Conservation (phyloP, 129 eudicot species). For the Helichrysum umbraculigerum region DNA sequence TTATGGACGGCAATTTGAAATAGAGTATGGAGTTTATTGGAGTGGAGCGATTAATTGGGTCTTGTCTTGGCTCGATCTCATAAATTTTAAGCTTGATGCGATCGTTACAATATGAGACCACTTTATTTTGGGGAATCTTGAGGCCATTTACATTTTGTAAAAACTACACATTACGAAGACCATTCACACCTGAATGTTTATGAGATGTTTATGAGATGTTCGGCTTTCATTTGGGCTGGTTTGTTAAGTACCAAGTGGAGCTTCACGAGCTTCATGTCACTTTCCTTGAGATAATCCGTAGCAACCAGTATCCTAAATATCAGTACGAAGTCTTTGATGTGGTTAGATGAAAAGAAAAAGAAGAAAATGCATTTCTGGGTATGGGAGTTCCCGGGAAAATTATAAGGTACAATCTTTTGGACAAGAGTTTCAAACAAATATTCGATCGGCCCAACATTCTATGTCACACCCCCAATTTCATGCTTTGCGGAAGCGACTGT, state of each 20-base stretch:
- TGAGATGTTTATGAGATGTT: slow-evolving; percentile 28
- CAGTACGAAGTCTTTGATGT: slow-evolving; percentile 12
- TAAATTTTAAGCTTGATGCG: slow-evolving; percentile 17
- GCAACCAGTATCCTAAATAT: background rate
- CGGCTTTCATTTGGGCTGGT: slow-evolving; percentile 23
- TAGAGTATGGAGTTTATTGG: too few species aligned
- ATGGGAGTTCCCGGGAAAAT: slow-evolving; percentile 20
- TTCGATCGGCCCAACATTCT: background rate
- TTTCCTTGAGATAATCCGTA: slow-evolving; percentile 9
- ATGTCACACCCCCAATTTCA: too few species aligned
- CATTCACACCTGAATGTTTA: slow-evolving; percentile 16
- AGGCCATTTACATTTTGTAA: slow-evolving; percentile 41
- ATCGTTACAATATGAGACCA: background rate
- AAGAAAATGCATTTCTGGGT: slow-evolving; percentile 33
- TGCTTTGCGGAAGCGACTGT: too few species aligned
- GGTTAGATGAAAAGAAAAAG: slow-evolving; percentile 19
- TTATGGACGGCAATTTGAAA: too few species aligned
- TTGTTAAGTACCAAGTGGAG: slow-evolving; percentile 22
- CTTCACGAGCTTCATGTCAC: background rate
- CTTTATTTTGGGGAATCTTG: slow-evolving; percentile 39
- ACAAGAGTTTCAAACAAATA: slow-evolving; percentile 29
- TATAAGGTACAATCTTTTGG: slow-evolving; percentile 23
- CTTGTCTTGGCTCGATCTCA: background rate
- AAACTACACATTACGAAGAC: background rate
- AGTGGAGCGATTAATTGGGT: too few species aligned